Conservation (phyloP, 257 asterid species). For the Knoxia roxburghii region DNA sequence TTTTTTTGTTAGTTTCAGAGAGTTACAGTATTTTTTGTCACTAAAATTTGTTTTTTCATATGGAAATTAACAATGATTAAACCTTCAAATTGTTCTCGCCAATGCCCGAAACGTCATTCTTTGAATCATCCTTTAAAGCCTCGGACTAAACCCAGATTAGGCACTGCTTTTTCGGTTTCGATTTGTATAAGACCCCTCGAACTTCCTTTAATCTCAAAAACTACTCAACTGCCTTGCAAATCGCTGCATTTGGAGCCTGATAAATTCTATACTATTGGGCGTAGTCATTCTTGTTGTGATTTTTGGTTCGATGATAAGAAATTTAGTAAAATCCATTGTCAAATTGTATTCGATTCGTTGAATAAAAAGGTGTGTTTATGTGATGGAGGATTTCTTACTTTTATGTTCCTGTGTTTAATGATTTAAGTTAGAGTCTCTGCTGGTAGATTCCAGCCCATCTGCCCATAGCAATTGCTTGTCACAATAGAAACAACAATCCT, state of each 20-base stretch:
- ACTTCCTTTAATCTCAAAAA: too few relatives aligned
- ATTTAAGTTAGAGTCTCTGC: slow-evolving; percentile 18
- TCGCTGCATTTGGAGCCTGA: too few relatives aligned
- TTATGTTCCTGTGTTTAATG: slow-evolving; percentile 1
- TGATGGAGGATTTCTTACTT: slow-evolving; percentile 49
- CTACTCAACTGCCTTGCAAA: too few relatives aligned
- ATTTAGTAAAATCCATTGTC: slow-evolving; percentile 67
- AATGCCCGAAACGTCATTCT: slow-evolving; percentile 28
- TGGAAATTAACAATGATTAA: slow-evolving; percentile 36
- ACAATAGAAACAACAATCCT: too few relatives aligned
- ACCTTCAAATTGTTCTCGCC: slow-evolving; percentile 45
- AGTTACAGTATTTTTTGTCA: not conserved
- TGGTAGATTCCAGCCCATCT: slow-evolving; percentile 67
- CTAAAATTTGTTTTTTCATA: not conserved
- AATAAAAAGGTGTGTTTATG: slow-evolving; percentile 44
- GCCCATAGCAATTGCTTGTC: slow-evolving; percentile 81
- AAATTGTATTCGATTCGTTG: slow-evolving; percentile 53
- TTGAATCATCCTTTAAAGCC: slow-evolving; percentile 22
- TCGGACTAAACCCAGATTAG: slow-evolving; percentile 30
- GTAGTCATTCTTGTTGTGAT: slow-evolving; percentile 44
- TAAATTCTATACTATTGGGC: too few relatives aligned
- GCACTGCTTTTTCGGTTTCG: slow-evolving; percentile 34
- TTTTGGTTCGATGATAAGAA: slow-evolving; percentile 44
- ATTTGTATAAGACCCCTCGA: slow-evolving; percentile 41
- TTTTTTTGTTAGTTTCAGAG: not conserved